Conservation (phyloP, 140 eudicot genomes). For the Flaveria floridana region DNA sequence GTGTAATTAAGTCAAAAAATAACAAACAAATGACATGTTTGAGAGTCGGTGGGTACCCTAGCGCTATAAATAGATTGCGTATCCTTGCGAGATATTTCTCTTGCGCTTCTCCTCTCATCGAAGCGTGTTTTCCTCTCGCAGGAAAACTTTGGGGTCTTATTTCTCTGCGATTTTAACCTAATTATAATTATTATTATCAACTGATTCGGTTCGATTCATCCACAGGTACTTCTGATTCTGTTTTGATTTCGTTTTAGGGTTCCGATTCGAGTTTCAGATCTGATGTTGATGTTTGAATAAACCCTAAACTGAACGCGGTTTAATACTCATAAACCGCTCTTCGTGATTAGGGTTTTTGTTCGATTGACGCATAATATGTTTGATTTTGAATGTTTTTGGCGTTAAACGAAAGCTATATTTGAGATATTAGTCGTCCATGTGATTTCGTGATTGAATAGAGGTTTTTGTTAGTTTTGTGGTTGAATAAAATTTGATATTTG, state of each 20-base stretch:
- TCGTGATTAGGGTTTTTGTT: slow-evolving; percentile 27
- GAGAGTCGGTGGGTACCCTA: background rate
- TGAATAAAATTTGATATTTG: background rate
- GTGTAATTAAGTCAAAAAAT: too few relatives aligned
- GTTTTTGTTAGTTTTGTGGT: background rate
- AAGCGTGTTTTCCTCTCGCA: slow-evolving; percentile 40
- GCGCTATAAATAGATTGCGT: slow-evolving; percentile 28
- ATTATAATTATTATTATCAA: background rate
- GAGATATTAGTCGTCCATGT: background rate
- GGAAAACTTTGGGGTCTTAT: slow-evolving; percentile 10
- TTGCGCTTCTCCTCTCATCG: slow-evolving; percentile 20
- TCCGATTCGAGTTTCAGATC: slow-evolving; percentile 27
- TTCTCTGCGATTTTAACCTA: background rate
- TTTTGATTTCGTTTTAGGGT: slow-evolving; percentile 24
- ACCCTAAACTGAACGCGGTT: slow-evolving; percentile 16
- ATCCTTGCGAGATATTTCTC: background rate
- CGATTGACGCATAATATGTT: background rate
- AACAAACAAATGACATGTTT: background rate
- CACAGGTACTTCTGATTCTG: slow-evolving; percentile 25
- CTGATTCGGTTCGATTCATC: background rate
- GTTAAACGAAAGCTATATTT: background rate
- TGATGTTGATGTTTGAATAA: slow-evolving; percentile 18
- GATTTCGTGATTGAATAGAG: background rate
- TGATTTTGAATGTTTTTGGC: background rate
- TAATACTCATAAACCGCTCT: background rate